These are phyloP conservation scores for Colletotrichum kahawae DNA, from an alignment of 2,329 filamentous ascomycete species.

Conservation along the genomic window DNA sequence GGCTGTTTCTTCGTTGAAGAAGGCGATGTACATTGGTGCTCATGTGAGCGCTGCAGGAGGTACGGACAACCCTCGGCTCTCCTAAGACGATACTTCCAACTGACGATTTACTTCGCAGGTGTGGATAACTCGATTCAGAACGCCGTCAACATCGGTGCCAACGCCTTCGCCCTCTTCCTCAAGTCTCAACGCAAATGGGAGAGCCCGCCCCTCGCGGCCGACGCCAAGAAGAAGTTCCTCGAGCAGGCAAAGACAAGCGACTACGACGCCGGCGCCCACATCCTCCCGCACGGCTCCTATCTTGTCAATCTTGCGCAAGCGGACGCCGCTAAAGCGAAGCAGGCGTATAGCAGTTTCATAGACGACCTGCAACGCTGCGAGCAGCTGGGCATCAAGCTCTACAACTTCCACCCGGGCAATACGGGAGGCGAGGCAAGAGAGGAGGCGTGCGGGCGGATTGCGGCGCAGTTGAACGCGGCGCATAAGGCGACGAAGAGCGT, in stretches of 20 bases:
- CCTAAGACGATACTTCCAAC: background rate
- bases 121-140: constrained; percentile 89
- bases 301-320: constrained; percentile 93
- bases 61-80: constrained; percentile 36
- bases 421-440: constrained; percentile 70
- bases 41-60: constrained; percentile 92
- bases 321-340: constrained; percentile 78
- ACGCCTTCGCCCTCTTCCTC: constrained; percentile 92
- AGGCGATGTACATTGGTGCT: constrained; percentile 82
- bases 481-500: constrained; percentile 79
- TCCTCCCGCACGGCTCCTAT: constrained; percentile 94
- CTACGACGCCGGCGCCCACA: constrained; percentile 74
- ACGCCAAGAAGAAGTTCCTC: constrained; percentile 73
- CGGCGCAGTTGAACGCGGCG: constrained; percentile 80
- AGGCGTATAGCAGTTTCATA: constrained; percentile 85
- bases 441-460: constrained; percentile 79
- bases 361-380: constrained; percentile 90
- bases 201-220: constrained; percentile 75
- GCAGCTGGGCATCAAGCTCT: constrained; percentile 83
- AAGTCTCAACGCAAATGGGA: constrained; percentile 97
- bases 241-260: constrained; percentile 69
- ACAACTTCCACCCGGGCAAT: constrained; percentile 97
- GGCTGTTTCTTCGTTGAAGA: constrained; percentile 64
- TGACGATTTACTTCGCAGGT: constrained; percentile 51
- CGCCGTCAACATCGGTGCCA: constrained; percentile 81